Evolutionary conservation across 106 monocot species (phyloP).

Genomic region (Dactylorhiza incarnata): DNA sequence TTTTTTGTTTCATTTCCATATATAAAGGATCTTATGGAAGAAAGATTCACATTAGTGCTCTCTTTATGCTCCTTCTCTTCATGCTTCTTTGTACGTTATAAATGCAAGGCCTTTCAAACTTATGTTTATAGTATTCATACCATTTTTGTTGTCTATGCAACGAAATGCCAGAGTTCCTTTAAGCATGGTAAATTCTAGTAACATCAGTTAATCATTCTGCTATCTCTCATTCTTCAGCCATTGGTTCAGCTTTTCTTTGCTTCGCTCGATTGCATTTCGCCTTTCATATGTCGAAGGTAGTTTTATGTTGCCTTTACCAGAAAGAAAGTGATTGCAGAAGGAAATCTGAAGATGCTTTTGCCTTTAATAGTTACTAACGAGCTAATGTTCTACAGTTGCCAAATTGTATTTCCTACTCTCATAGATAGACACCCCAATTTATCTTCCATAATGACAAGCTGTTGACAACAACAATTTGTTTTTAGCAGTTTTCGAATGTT

Average conservation of each 20-base stretch:
- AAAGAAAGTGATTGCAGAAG: background rate
- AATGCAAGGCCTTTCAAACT: background rate
- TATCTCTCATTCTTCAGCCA: too few relatives aligned
- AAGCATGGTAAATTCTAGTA: too few relatives aligned
- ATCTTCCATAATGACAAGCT: background rate
- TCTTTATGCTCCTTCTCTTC: background rate
- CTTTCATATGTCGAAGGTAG: background rate
- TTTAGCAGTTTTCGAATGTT: slow-evolving; percentile 91
- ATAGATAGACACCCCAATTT: background rate
- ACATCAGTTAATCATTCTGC: too few relatives aligned
- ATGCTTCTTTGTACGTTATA: background rate
- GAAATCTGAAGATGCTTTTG: background rate
- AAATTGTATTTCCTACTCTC: background rate
- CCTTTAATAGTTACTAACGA: background rate
- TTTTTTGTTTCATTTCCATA: background rate
- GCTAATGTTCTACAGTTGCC: background rate
- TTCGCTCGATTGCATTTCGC: background rate
- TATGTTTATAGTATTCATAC: too few relatives aligned
- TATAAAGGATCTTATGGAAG: background rate
- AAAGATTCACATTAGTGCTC: background rate
- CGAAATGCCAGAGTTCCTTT: too few relatives aligned
- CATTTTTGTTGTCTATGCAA: too few relatives aligned
- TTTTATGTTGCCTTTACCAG: background rate
- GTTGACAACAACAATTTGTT: background rate
- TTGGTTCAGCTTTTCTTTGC: background rate